These are phyloP conservation scores for Microthlaspi erraticum DNA, from an alignment of 345 rosid genomes.

Conservation along the genomic window DNA sequence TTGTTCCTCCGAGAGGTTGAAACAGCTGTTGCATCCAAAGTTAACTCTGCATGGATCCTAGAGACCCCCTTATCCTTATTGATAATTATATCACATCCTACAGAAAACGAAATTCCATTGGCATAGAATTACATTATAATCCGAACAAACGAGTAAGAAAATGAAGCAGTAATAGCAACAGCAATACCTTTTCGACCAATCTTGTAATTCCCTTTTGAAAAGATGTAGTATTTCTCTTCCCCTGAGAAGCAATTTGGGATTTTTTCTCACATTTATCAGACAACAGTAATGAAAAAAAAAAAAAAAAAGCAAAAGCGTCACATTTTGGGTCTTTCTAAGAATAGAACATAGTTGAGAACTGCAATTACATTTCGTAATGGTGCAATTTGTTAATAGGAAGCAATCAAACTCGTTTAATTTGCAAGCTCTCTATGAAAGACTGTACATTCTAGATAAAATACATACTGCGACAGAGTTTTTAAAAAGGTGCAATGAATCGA, in stretches of 20 bases:
- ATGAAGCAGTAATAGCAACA: background rate
- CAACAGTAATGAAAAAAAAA: background rate
- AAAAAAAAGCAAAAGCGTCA: background rate
- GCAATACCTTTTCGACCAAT: conserved; percentile 81
- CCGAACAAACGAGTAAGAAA: background rate
- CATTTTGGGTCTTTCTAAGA: conserved; percentile 2
- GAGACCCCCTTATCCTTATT: conserved; percentile 89
- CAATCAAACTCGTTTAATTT: conserved; percentile 20
- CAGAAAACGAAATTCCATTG: background rate
- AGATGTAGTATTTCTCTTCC: conserved; percentile 72
- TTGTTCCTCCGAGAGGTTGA: conserved; percentile 36
- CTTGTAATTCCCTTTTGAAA: conserved; percentile 61
- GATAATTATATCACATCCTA: conserved; percentile 87
- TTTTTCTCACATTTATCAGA: conserved; percentile 17
- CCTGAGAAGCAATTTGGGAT: conserved; percentile 44
- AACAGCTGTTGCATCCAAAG: conserved; percentile 57
- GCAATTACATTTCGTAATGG: background rate
- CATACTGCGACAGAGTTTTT: background rate
- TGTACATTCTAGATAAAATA: background rate
- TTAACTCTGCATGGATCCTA: conserved; percentile 81
- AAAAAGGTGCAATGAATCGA: background rate
- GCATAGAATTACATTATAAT: background rate
- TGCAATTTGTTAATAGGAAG: background rate
- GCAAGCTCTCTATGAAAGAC: conserved; percentile 7
- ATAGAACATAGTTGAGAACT: background rate